Base-by-base conservation (phyloP, 495 filamentous ascomycete species). In the Terfezia claveryi region DNA sequence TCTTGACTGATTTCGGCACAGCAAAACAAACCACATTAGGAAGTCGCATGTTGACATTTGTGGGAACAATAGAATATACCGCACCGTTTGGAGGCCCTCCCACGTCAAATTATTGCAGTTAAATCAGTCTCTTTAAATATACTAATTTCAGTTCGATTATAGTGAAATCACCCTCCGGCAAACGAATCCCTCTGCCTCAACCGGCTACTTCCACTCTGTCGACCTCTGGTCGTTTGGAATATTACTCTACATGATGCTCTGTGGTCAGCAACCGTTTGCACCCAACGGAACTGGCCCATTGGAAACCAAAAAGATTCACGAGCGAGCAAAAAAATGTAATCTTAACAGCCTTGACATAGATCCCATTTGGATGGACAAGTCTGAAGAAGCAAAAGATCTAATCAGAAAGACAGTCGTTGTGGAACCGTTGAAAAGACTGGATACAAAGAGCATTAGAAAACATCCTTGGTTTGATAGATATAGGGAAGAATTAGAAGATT, bases 141-240 rank as follows among this genome's bases (percentile, higher is more conserved):
- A 6, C 14, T n/a, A 49, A 49, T 14, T 49, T n/a, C 14, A 49
- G 8, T 49, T n/a, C 44, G 6, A 27, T 51, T 12, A 4, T 51
- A 20, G 16, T 12, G 50, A 51, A 51, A 27, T 51, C 14, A 32
- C 50, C n/a, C n/a, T 51, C n/a, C 12, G n/a, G 11, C 16, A 20
- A 4, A 32, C 27, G 23, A 20, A 51, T 10, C 23, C 50, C 11
- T 20, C n/a, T 51, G 27, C 51, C 23, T 53, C 10, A 16, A 36
- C 11, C 51, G 79, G 79, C 2, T 82, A 83, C 62, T 76, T 76
- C 36, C 74, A 73, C 56, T 70, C 76, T n/a, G 68, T 80, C 16
- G 80, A 83, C 56, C 69, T 83, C 56, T 83, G 78, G 78, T 77
- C 79, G 0, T 53, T 83, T 17, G 80, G 80, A 2, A 69, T 69